phyloP scores from a whole-genome alignment of 495 filamentous ascomycete species.

The Penicillium cosmopolitanum region DNA sequence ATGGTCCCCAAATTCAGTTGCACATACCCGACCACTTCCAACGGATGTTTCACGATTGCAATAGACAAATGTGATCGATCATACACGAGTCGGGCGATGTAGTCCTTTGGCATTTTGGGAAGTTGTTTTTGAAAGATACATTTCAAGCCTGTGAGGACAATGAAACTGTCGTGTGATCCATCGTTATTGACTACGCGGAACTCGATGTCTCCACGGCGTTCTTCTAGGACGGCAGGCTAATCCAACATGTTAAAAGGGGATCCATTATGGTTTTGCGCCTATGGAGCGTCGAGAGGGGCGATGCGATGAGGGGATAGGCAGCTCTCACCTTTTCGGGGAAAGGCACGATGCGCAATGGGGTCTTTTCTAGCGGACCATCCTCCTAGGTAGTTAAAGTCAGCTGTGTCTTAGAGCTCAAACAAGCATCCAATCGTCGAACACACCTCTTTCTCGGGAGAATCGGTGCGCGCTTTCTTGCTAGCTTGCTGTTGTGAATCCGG shows the following conservation, averaged over 20 bases:
- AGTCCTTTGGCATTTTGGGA: slow-evolving; percentile 99
- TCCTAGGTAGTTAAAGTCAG: slow-evolving; percentile 26
- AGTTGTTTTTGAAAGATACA: slow-evolving; percentile 99
- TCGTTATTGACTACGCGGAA: slow-evolving; percentile 99
- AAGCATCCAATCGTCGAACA: slow-evolving; percentile 1
- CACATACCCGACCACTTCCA: slow-evolving; percentile 83
- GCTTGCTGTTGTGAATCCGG: slow-evolving; percentile 51
- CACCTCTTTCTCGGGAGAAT: slow-evolving; percentile 57
- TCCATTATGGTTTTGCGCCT: background rate
- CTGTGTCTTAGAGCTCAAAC: background rate
- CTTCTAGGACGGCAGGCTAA: slow-evolving; percentile 88
- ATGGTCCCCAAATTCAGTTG: background rate
- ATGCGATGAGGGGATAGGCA: background rate
- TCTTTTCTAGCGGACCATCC: slow-evolving; percentile 37
- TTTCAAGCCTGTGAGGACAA: slow-evolving; percentile 94
- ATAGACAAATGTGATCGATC: slow-evolving; percentile 95
- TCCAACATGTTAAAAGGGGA: slow-evolving; percentile 7
- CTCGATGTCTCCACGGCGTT: slow-evolving; percentile 93
- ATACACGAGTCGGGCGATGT: slow-evolving; percentile 95
- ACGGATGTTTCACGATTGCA: slow-evolving; percentile 93
- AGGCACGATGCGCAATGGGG: slow-evolving; percentile 61
- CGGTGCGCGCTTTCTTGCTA: slow-evolving; percentile 64
- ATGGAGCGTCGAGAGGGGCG: background rate
- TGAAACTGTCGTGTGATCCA: slow-evolving; percentile 80
- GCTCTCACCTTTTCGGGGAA: slow-evolving; percentile 79